Evolutionary conservation across 805 yeast species (phyloP).

Genomic region (Candida argentea): DNA sequence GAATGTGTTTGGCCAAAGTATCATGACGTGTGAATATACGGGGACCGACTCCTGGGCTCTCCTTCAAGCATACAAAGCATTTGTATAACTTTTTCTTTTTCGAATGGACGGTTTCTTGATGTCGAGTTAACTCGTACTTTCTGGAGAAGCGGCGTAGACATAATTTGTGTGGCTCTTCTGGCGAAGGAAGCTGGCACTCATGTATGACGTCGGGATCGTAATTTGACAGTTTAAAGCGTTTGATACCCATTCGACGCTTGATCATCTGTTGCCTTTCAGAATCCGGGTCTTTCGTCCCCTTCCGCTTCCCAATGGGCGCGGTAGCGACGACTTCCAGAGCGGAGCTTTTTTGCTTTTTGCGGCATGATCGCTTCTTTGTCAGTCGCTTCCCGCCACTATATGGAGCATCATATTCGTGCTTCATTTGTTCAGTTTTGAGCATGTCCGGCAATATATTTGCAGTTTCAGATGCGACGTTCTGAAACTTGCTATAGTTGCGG

Average conservation of each 20-base stretch:
- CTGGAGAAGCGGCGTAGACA: constrained; percentile 35
- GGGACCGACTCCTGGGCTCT: constrained; percentile 41
- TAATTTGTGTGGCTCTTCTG: constrained; percentile 30
- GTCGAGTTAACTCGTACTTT: constrained; percentile 89
- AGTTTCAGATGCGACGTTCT: constrained; percentile 6
- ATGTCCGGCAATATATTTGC: background rate
- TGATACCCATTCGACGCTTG: constrained; percentile 11
- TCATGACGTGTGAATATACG: constrained; percentile 91
- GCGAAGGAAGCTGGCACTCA: constrained; percentile 35
- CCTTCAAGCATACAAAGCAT: constrained; percentile 78
- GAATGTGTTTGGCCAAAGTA: constrained; percentile 84
- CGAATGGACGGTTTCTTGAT: constrained; percentile 94
- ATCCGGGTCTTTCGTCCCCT: constrained; percentile 14
- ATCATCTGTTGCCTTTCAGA: constrained; percentile 20
- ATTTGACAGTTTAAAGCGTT: constrained; percentile 26
- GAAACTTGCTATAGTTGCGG: constrained; percentile 20
- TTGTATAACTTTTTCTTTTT: constrained; percentile 74
- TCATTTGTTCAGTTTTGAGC: background rate
- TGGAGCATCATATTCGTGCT: too few relatives aligned
- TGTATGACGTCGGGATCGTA: constrained; percentile 38
- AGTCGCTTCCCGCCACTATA: constrained; percentile 1
- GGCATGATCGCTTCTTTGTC: constrained; percentile 1
- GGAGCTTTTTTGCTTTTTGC: background rate
- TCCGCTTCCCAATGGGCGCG: constrained; percentile 6
- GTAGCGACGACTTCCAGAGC: background rate